Conservation (phyloP, 2,329 filamentous ascomycete species). For the Westerdykella aurantiaca region DNA sequence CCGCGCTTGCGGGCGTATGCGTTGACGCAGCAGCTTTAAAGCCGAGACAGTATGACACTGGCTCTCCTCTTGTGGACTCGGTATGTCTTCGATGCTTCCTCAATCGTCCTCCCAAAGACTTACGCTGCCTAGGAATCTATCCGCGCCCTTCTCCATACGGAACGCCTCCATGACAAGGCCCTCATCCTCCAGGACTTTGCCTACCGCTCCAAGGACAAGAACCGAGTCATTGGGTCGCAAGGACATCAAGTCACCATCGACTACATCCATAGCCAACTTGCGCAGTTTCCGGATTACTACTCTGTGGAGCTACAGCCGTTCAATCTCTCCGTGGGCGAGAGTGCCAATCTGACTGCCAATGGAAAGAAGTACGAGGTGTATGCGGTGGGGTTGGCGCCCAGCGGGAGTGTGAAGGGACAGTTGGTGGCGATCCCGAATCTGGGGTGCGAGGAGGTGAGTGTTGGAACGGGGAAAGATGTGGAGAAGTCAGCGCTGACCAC, state of each 20-base stretch:
- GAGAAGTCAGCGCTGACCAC: neutral
- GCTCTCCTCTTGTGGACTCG: too few relatives aligned
- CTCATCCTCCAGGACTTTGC: constrained; percentile 35
- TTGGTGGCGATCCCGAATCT: constrained; percentile 30
- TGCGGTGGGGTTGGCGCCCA: constrained; percentile 26
- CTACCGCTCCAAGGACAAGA: constrained; percentile 35
- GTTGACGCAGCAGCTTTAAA: too few relatives aligned
- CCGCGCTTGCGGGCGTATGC: too few relatives aligned
- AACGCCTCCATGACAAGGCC: constrained; percentile 13
- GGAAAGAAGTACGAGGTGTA: constrained; percentile 23
- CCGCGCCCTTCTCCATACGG: too few relatives aligned
- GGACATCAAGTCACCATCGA: constrained; percentile 39
- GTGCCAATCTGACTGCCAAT: constrained; percentile 26
- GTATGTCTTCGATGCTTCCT: too few relatives aligned
- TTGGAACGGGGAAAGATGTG: neutral
- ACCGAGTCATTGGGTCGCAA: constrained; percentile 37
- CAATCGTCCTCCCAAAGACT: too few relatives aligned
- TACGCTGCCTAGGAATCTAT: too few relatives aligned
- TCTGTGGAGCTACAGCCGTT: constrained; percentile 30
- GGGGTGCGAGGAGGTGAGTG: constrained; percentile 29
- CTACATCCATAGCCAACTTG: constrained; percentile 31
- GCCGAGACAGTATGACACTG: too few relatives aligned
- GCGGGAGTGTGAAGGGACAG: constrained; percentile 25
- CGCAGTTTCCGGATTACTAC: constrained; percentile 34
- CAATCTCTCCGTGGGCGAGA: constrained; percentile 17